Evolutionary conservation across 1,284 basidiomycete genomes (phyloP), one percentile per base, ranked within the genome.

Genomic region (Leucoagaricus sp.): DNA sequence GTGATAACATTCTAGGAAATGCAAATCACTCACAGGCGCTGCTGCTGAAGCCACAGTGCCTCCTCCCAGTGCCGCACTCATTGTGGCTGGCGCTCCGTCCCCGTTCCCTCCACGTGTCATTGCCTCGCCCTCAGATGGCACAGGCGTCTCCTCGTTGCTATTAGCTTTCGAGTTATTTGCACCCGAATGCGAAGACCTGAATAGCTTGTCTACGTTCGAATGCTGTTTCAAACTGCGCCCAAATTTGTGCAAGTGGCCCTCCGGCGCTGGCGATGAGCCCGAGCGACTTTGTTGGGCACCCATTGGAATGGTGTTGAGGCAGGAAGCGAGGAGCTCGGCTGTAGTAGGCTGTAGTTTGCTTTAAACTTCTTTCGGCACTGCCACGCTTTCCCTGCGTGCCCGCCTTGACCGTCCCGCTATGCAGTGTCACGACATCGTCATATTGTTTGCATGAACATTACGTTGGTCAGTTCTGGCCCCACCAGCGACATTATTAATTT

Each of bases 201-300:
- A 29, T 17, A 47, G 42, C 42, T 47, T 47, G 31, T 38, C 52
- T 1, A 40, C 23, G 17, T 21, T 31, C 10, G 52, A 34, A 34
- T 53, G 42, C 13, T 44, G 52, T 19, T 36, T 53, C n/a, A 46
- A 44, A 29, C 47, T 15, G 49, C 49, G 49, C 25, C 23, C 23
- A 17, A 51, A 42, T 29, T 28, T 53, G 25, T 25, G 40, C 15
- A 33, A 2, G 26, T 49, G 8, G 21, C 19, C n/a, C 15, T 23
- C 28, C 2, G 46, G 21, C 15, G 12, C 23, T 4, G 47, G 40
- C 4, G 38, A 21, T 15, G 26, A 41, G n/a, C 10, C 31, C 38
- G 52, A n/a, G 42, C 52, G 42, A 9, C 53, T 55, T 23, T 55
- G 53, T 21, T 49, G 53, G 38, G 46, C 53, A 34, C 53, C 53